Evolutionary conservation across 495 filamentous ascomycete genomes (phyloP).

Genomic region (Sphaerosporella brunnea): DNA sequence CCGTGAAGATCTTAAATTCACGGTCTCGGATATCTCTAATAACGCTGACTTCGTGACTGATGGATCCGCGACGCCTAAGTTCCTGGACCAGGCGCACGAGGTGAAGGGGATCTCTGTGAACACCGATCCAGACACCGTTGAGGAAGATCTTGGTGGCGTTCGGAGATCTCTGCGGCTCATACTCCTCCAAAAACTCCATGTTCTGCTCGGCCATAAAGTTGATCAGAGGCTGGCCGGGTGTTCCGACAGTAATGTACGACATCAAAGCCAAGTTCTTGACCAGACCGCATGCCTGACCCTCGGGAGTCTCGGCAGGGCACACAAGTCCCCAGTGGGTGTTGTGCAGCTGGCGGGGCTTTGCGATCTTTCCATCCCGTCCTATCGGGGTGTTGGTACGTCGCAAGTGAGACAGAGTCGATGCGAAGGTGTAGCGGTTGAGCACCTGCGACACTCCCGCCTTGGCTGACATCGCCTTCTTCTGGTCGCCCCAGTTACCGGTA

Average conservation of each 20-base stretch:
- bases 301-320: constrained; percentile 91
- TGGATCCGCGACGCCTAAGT: constrained; percentile 52
- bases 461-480: constrained; percentile 86
- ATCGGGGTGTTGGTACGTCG: constrained; percentile 95
- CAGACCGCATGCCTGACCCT: constrained; percentile 94
- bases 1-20: constrained; percentile 97
- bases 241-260: constrained; percentile 92
- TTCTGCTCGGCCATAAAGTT: constrained; percentile 86
- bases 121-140: constrained; percentile 93
- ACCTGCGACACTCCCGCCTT: constrained; percentile 98
- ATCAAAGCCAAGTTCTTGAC: constrained; percentile 97
- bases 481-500: constrained; percentile 99
- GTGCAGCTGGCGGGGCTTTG: constrained; percentile 92
- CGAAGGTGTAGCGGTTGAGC: constrained; percentile 91
- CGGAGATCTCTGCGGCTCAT: constrained; percentile 71
- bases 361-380: constrained; percentile 92
- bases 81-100: constrained; percentile 59
- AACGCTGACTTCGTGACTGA: constrained; percentile 78
- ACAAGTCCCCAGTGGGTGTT: constrained; percentile 98
- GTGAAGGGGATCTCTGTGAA: constrained; percentile 64
- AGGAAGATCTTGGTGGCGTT: constrained; percentile 96
- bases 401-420: constrained; percentile 89
- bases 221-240: constrained; percentile 69
- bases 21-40: constrained; percentile 88
- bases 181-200: constrained; percentile 95